phyloP scores from a whole-genome alignment of 2,329 filamentous ascomycete genomes.

The Fusarium sp. region DNA sequence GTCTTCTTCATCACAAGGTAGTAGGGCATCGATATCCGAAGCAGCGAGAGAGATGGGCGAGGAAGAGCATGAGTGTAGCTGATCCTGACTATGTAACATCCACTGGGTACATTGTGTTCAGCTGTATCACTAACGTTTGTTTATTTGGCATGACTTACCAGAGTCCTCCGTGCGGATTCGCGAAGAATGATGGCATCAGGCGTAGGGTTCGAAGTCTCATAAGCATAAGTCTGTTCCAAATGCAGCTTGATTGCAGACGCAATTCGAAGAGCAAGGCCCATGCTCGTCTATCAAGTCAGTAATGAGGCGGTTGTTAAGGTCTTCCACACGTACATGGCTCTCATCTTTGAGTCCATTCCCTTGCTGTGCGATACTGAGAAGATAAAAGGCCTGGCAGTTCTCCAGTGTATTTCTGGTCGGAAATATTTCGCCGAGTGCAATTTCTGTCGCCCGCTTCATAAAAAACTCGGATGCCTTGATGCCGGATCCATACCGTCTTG shows the following conservation, averaged over 20 bases:
- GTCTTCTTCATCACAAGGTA: slow-evolving; percentile 64
- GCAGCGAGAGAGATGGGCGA: slow-evolving; percentile 63
- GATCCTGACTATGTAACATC: slow-evolving; percentile 70
- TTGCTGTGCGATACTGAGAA: slow-evolving; percentile 68
- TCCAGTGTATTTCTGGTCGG: slow-evolving; percentile 59
- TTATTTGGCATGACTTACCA: slow-evolving; percentile 53
- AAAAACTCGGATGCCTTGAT: slow-evolving; percentile 64
- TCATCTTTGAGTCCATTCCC: slow-evolving; percentile 63
- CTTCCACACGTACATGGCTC: slow-evolving; percentile 59
- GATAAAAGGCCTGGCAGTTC: slow-evolving; percentile 67
- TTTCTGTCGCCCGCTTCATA: slow-evolving; percentile 59
- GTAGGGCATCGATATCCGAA: slow-evolving; percentile 64
- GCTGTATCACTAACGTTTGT: background rate
- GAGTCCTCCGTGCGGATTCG: slow-evolving; percentile 66
- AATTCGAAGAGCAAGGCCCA: slow-evolving; percentile 67
- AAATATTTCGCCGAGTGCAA: slow-evolving; percentile 63
- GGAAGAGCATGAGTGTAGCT: slow-evolving; percentile 63
- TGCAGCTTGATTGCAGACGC: slow-evolving; percentile 65
- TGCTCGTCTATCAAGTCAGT: slow-evolving; percentile 58
- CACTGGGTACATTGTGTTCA: slow-evolving; percentile 52
- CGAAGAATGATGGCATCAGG: slow-evolving; percentile 59
- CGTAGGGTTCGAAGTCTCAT: slow-evolving; percentile 51
- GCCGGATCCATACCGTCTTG: slow-evolving; percentile 60
- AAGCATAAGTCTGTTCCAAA: slow-evolving; percentile 63
- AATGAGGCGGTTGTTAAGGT: background rate